Evolutionary conservation across 805 yeast species (phyloP).

Genomic region (Wickerhamiella kurtzmanii): DNA sequence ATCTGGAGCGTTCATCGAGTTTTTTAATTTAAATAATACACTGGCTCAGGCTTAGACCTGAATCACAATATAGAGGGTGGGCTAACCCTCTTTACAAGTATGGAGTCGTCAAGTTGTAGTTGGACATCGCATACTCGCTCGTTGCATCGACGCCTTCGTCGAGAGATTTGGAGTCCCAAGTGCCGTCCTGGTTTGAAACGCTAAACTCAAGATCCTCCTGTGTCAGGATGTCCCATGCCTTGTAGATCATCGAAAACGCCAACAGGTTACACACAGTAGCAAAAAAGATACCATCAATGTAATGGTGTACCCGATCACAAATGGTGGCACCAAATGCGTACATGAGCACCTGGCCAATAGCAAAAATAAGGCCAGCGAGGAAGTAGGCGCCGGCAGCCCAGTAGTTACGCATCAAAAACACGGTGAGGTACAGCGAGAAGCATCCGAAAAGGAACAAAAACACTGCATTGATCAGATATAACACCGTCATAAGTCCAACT

Average conservation of each 20-base stretch:
- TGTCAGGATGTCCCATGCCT: conserved; percentile 93
- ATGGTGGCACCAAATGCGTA: conserved; percentile 55
- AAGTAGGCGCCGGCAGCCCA: conserved; percentile 87
- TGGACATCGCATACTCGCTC: conserved; percentile 26
- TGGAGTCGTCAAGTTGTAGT: conserved; percentile 21
- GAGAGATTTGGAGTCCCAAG: conserved; percentile 26
- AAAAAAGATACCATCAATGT: conserved; percentile 80
- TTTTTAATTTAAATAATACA: neutral
- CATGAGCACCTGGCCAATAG: conserved; percentile 62
- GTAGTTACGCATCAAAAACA: conserved; percentile 52
- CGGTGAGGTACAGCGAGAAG: conserved; percentile 55
- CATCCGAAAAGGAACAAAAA: conserved; percentile 48
- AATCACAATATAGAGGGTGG: too few species aligned
- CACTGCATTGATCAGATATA: conserved; percentile 59
- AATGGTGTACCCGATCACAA: conserved; percentile 66
- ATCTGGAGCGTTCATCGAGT: neutral
- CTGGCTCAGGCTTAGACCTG: neutral
- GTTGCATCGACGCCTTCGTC: conserved; percentile 21
- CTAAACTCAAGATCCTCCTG: conserved; percentile 89
- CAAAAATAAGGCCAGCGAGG: conserved; percentile 59
- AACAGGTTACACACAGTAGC: conserved; percentile 69
- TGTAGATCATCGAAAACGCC: conserved; percentile 87
- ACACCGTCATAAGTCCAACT: conserved; percentile 52
- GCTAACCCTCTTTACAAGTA: conserved; percentile 10
- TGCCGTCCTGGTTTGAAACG: conserved; percentile 41